Base-by-base conservation (phyloP, 352 stramenopile species). In the Globisporangium splendens region DNA sequence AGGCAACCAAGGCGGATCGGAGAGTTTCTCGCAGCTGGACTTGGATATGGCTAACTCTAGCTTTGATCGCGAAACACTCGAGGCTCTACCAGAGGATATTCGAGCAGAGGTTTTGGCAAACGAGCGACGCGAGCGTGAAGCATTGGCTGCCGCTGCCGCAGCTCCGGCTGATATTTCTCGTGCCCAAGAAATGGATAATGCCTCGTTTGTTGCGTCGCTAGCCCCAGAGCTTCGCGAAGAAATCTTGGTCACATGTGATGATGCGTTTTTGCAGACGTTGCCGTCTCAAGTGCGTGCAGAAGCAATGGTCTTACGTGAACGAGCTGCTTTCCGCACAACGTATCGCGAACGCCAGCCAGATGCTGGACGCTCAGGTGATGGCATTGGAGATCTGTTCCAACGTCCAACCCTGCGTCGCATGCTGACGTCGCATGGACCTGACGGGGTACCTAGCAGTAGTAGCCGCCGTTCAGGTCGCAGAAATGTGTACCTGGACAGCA, bases 141-240 rank as follows among this genome's bases (percentile, higher is more conserved):
- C 82, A 59, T 67, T 79, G 55, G 75, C 84, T 44, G 76, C 83
- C 33, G 73, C 83, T 14, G 77, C 88, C 15, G 73, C 68, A 31
- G 78, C 85, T 14, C 79, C 91, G 51, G 82, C 91, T 14, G 96
- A 99, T 72, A 95, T 96, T 7, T 97, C 94, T 15, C 92, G 95
- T 46, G 97, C 96, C 20, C 88, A 98, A 75, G 96, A 99, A 50
- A 99, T 99, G 96, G 97, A 99, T 70, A 98, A 98, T 73, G 96
- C 95, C 31, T 98, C 93, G 11, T 99, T 99, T 73, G 80, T 99
- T 10, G 96, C 96, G 6, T 99, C 97, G 3, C 62, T 99, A 8
- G 83, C 93, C 6, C 95, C 96, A 17, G 96, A 98, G 50, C 69
- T 99, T 21, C 85, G 97, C 33, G 80, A 98, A 68, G 97, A 99